These are phyloP conservation scores for Globisporangium uncinulatum DNA, from an alignment of 352 stramenopile genomes.

Conservation along the genomic window DNA sequence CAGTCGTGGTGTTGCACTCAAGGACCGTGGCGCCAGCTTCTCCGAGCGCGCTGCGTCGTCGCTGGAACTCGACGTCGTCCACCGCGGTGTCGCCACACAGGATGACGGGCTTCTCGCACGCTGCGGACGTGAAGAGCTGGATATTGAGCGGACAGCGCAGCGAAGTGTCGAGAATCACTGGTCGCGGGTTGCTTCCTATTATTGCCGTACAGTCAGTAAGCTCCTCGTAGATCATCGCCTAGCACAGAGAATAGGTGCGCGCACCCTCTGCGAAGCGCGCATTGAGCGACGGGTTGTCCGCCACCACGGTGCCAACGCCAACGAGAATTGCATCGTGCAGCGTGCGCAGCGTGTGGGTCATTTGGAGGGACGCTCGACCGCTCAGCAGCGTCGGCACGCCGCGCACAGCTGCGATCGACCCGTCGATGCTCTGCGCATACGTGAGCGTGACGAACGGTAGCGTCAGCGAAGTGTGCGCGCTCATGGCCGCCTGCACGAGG, in stretches of 20 bases:
- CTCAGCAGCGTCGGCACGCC: slow-evolving; percentile 69
- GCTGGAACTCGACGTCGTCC: slow-evolving; percentile 26
- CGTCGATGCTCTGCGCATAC: slow-evolving; percentile 89
- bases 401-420: slow-evolving; percentile 61
- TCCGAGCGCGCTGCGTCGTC: slow-evolving; percentile 34
- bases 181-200: slow-evolving; percentile 52
- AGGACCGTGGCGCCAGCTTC: slow-evolving; percentile 38
- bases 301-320: slow-evolving; percentile 75
- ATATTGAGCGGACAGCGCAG: slow-evolving; percentile 59
- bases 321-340: slow-evolving; percentile 87
- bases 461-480: background rate
- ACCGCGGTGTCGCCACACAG: slow-evolving; percentile 27
- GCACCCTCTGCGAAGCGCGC: slow-evolving; percentile 51
- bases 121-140: slow-evolving; percentile 70
- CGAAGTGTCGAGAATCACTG: slow-evolving; percentile 70
- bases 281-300: slow-evolving; percentile 87
- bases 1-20: slow-evolving; percentile 20
- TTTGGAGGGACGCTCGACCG: slow-evolving; percentile 64
- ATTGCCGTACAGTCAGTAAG: background rate
- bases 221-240: background rate
- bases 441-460: slow-evolving; percentile 74
- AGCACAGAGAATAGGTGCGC: background rate
- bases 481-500: slow-evolving; percentile 6
- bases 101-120: slow-evolving; percentile 69
- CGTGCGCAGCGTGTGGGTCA: slow-evolving; percentile 85